Evolutionary conservation across 305 asterid species (phyloP), one percentile per base, ranked within the genome.

Genomic region (Plantago rigida): DNA sequence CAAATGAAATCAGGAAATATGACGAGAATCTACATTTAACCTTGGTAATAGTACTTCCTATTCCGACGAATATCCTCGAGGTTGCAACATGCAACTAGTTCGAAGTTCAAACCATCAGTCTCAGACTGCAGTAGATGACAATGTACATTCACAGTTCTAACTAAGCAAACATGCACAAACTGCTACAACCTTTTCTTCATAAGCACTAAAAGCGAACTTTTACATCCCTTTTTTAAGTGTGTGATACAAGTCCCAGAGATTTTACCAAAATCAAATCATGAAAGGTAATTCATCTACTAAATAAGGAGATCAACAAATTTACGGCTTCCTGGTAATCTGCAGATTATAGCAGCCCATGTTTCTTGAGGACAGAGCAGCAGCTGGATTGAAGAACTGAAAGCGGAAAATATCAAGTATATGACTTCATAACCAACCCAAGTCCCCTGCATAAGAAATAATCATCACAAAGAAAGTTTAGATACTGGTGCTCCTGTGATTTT

Each of bases 281-380:
- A 69, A 61, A 13, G 22, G 39, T 17, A 62, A 58, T 39, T 56
- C 44, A 47, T 51, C 54, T 58, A 62, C 17, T 13, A n/a, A 10
- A 65, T 17, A 59, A 69, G 59, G 73, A 72, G 53, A 55, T 19
- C 71, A 22, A 67, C 66, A 72, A 69, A 67, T 75, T 81, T 73
- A 75, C 72, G 73, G 56, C 67, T 55, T 60, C 13, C 45, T 50
- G 51, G 60, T 59, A 61, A 57, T 75, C 73, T 63, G 73, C 65
- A 68, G 64, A 73, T 62, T 68, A 34, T 22, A 63, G 66, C 71
- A 46, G 68, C 73, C 67, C 48, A 29, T 14, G 68, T 62, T 60
- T 47, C 64, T 49, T 26, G 74, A 67, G 60, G 70, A 52, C 66
- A 48, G 71, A 73, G 66, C 52, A 64, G 66, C 74, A 66, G 66